A percentile compares a stretch with the other conserved stretches of the same genome.
Conservation (phyloP, 257 asterid species). For the Solanum chiquidenum region DNA sequence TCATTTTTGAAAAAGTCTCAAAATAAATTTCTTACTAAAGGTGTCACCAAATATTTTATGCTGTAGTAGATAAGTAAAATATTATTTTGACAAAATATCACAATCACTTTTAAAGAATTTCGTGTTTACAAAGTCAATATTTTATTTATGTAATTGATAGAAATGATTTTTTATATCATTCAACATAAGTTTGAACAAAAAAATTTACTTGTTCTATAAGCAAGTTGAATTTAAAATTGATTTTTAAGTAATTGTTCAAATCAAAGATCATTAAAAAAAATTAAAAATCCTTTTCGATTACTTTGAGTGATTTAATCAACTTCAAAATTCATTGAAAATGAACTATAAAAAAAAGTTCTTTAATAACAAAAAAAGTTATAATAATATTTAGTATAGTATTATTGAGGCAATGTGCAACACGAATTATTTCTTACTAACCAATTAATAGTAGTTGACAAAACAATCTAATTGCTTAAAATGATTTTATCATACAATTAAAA, state of each 20-base stretch:
- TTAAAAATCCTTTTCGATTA: not conserved
- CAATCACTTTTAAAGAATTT: not conserved
- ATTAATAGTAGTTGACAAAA: not conserved
- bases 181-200: not conserved
- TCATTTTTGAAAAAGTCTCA: not conserved
- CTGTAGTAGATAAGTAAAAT: not conserved
- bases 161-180: not conserved
- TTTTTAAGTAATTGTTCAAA: not conserved
- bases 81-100: not conserved
- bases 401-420: not conserved
- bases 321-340: not conserved
- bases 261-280: not conserved
- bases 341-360: not conserved
- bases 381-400: not conserved
- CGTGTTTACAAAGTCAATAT: not conserved
- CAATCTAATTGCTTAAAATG: not conserved
- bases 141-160: not conserved
- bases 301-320: not conserved
- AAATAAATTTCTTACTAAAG: not conserved
- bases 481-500: not conserved
- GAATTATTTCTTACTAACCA: too few species aligned
- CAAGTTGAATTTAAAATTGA: not conserved
- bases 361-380: not conserved
- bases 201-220: not conserved
- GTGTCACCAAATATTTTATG: not conserved